Conservation (phyloP, 805 yeast genomes). For the Spathaspora girioi region DNA sequence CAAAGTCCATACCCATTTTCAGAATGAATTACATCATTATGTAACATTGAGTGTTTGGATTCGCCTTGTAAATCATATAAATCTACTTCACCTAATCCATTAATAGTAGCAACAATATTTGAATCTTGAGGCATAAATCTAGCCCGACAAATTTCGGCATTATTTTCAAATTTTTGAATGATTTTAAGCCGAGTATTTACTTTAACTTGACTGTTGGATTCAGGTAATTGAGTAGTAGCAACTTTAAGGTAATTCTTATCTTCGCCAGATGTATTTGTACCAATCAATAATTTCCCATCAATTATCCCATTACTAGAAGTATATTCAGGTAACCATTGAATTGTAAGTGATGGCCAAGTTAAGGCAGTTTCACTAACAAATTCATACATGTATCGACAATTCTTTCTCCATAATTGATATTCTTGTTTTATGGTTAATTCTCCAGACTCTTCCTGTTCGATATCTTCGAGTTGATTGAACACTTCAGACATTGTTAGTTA, state of each 20-base stretch:
- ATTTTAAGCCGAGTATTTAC: slow-evolving; percentile 57
- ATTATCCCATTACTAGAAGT: slow-evolving; percentile 22
- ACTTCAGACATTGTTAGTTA: slow-evolving; percentile 2
- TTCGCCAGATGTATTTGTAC: slow-evolving; percentile 73
- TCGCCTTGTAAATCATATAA: slow-evolving; percentile 43
- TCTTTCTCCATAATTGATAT: slow-evolving; percentile 76
- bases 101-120: slow-evolving; percentile 57
- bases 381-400: slow-evolving; percentile 79
- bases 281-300: slow-evolving; percentile 54
- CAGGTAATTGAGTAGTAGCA: slow-evolving; percentile 50
- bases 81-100: slow-evolving; percentile 60
- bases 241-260: slow-evolving; percentile 65
- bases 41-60: slow-evolving; percentile 18
- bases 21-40: slow-evolving; percentile 46
- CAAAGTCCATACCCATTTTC: slow-evolving; percentile 74
- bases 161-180: slow-evolving; percentile 55
- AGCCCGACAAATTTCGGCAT: slow-evolving; percentile 69
- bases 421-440: slow-evolving; percentile 56
- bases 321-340: slow-evolving; percentile 67
- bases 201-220: slow-evolving; percentile 20
- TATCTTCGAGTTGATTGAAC: background rate
- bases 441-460: slow-evolving; percentile 17
- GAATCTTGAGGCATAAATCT: slow-evolving; percentile 64
- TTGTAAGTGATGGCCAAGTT: slow-evolving; percentile 78
- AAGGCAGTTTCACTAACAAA: slow-evolving; percentile 77